Evolutionary conservation across 768 basidiomycete species (phyloP), one percentile per base, ranked within the genome.

Genomic region (Rhodotorula toruloides): DNA sequence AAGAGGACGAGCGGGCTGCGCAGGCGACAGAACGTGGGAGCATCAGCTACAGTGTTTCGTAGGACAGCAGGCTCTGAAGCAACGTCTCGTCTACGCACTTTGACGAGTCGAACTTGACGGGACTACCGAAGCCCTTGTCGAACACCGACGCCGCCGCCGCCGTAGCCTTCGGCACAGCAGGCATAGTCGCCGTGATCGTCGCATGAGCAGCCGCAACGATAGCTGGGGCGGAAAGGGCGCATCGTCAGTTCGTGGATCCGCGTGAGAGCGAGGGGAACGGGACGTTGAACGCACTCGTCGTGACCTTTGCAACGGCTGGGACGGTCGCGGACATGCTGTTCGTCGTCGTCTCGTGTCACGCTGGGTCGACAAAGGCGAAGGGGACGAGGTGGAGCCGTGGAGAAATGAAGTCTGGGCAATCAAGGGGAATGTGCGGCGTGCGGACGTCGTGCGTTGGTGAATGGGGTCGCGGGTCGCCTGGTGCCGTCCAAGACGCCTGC

Each of bases 1-100:
- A 68, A 70, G 14, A 61, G 61, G 29, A 54, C 63, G 55, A 72
- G 61, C 0, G 68, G 63, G 49, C 55, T 70, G 60, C 21, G 16
- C 6, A 5, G 9, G 16, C 19, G 22, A 8, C 2, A 6, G 52
- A n/a, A 19, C 12, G 25, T 53, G 36, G 39, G 52, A 2, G 19
- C 22, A 13, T 6, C 3, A 8, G 2, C 36, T 12, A 8, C 36
- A 27, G 32, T 11, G 36, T 7, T 7, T 3, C 11, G 25, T 34
- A 27, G 48, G n/a, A 27, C n/a, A 43, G 40, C 25, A 14, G 8
- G 29, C 63, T n/a, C n/a, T n/a, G n/a, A n/a, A n/a, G n/a, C n/a
- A n/a, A n/a, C n/a, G n/a, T n/a, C n/a, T n/a, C n/a, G n/a, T n/a
- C n/a, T n/a, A n/a, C n/a, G 31, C 44, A 69, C 68, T 70, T 54